Evolutionary conservation across 2,329 filamentous ascomycete genomes (phyloP), one percentile per base, ranked within the genome.

Genomic region (Colletotrichum kahawae): DNA sequence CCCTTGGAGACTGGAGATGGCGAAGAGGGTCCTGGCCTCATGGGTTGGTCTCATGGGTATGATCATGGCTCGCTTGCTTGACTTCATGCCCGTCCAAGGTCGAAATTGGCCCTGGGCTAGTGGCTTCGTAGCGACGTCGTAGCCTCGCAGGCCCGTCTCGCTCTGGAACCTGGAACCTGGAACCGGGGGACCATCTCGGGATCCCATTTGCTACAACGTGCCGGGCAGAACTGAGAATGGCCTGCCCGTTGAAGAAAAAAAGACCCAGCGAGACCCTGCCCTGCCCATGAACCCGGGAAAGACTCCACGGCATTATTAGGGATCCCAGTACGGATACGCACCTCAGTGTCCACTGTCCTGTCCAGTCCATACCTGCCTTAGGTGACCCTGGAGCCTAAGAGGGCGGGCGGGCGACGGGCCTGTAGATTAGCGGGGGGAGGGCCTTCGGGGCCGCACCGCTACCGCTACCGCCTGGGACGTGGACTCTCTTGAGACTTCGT

Each of bases 391-490:
- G 38, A 48, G 43, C 36, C 67, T 73, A 29, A 67, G 66, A 67
- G 51, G 56, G 33, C 69, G 72, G 72, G 64, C 64, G 65, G 62
- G 70, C 70, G 74, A 65, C 74, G 70, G 74, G 70, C 70, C 74
- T 76, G 70, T 70, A 76, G 74, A 73, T 76, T 75, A 75, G 73
- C 63, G 72, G 72, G 72, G 72, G 67, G 57, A 48, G 33, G 63
- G 68, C 43, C 43, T 48, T 48, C n/a, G n/a, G 43, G 43, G 43
- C 43, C 43, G 43, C 43, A 48, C n/a, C 43, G 31, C 31, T 31
- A 31, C n/a, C 43, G 43, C 43, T 48, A 48, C 57, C 31, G 57
- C 31, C 57, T 34, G 27, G 57, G 12, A 31, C 16, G 57, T 33
- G 54, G 54, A 57, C 21, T 16, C 54, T 48, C 34, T 70, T 36